Evolutionary conservation across 2,329 filamentous ascomycete species (phyloP), one percentile per base, ranked within the genome.

Genomic region (Colletotrichum tamarilloi): DNA sequence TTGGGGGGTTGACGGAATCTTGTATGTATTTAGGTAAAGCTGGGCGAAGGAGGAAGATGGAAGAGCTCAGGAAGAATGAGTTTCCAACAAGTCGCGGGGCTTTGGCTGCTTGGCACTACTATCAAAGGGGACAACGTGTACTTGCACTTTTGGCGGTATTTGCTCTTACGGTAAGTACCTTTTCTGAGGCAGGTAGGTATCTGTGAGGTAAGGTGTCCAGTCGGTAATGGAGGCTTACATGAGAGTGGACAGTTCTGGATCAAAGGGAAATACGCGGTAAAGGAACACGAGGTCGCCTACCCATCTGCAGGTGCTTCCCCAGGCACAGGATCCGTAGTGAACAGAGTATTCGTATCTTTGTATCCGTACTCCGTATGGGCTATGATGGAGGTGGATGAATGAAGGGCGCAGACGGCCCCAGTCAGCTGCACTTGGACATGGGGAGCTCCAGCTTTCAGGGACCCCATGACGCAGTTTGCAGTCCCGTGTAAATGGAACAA

Each of bases 381-480:
- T 38, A 38, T 38, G 12, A 35, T 35, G 32, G 32, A 49, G 14
- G 59, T 28, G 59, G 46, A 46, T n/a, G 12, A 38, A 49, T 52
- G 55, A 60, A 60, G 42, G 55, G 49, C 49, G 67, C 52, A 55
- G 35, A 64, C 9, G 68, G 55, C 68, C 59, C 62, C 68, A 70
- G 62, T 59, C 62, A 70, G 62, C 68, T 67, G 62, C 16, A 57
- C 42, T 32, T 59, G 42, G 30, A 49, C 30, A 35, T 35, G 32
- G 42, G 62, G 62, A 70, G 53, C 55, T 59, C 67, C 58, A 24
- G 58, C 46, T 32, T 57, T 19, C 57, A 62, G 63, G 68, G 63
- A 72, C 65, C 68, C 58, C 65, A 72, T 72, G 69, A 72, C 69
- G 69, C 69, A 68, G 26, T 55, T 72, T 46, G 26, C 57, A 65